Percentiles rank a stretch among this genome's conserved stretches.
Conservation (phyloP, 495 filamentous ascomycete genomes). For the Polyplosphaeria fusca region DNA sequence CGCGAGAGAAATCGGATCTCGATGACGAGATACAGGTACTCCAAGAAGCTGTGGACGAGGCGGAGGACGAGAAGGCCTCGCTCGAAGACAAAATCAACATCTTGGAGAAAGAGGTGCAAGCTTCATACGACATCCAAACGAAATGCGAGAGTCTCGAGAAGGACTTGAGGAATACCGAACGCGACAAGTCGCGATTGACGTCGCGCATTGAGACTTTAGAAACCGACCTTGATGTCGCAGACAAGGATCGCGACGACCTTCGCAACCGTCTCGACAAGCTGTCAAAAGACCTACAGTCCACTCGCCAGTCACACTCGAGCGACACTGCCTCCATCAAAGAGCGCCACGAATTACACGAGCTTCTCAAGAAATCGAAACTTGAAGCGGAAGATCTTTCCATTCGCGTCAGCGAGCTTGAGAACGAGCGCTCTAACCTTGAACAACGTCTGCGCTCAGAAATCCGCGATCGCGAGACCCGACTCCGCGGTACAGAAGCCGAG, state of each 20-base stretch:
- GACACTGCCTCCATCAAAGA: slow-evolving; percentile 54
- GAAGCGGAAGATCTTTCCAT: slow-evolving; percentile 62
- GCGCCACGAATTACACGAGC: slow-evolving; percentile 62
- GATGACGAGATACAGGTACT: slow-evolving; percentile 48
- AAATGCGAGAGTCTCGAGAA: slow-evolving; percentile 30
- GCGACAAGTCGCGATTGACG: slow-evolving; percentile 33
- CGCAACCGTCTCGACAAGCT: slow-evolving; percentile 37
- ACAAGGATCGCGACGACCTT: slow-evolving; percentile 32
- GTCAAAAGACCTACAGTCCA: slow-evolving; percentile 38
- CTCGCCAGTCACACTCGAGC: slow-evolving; percentile 28
- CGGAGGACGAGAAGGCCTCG: slow-evolving; percentile 43
- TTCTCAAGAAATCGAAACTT: slow-evolving; percentile 63
- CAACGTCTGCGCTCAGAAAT: slow-evolving; percentile 15
- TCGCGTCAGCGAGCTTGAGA: slow-evolving; percentile 31
- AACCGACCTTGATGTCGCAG: slow-evolving; percentile 36
- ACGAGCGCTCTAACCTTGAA: slow-evolving; percentile 36
- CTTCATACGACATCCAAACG: slow-evolving; percentile 22
- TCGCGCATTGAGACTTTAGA: slow-evolving; percentile 28
- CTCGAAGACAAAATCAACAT: slow-evolving; percentile 55
- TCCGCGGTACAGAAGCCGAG: slow-evolving; percentile 28
- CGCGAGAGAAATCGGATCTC: slow-evolving; percentile 36
- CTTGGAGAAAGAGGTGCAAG: slow-evolving; percentile 55
- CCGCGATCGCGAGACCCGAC: slow-evolving; percentile 18
- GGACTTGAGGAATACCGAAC: slow-evolving; percentile 31
- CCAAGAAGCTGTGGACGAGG: slow-evolving; percentile 42